A percentile compares a stretch with the other conserved stretches of the same genome.
These are phyloP conservation scores for Alnus glutinosa DNA, from an alignment of 306 rosid species.

Conservation along the genomic window DNA sequence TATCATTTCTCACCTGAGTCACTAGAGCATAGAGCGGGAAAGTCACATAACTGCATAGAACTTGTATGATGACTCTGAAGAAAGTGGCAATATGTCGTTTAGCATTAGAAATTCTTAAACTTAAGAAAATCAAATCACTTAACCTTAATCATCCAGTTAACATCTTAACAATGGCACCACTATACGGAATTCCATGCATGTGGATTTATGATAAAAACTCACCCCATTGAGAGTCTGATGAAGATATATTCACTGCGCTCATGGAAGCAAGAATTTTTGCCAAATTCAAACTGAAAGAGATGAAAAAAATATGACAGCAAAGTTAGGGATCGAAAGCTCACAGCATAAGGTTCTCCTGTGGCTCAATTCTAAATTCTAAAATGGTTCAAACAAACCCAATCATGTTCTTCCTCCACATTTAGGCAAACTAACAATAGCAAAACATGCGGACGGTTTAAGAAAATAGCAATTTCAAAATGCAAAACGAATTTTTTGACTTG, in stretches of 20 bases:
- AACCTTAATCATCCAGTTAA: too few relatives aligned
- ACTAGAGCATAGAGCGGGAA: constrained; percentile 91
- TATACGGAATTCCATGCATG: too few relatives aligned
- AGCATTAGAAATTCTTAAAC: too few relatives aligned
- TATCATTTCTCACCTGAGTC: constrained; percentile 60
- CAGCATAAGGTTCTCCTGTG: background rate
- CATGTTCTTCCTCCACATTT: background rate
- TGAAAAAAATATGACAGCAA: background rate
- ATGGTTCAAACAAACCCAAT: background rate
- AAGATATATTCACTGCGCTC: constrained; percentile 31
- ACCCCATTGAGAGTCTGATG: constrained; percentile 68
- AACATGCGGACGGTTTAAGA: background rate
- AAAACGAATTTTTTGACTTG: too few relatives aligned
- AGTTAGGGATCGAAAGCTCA: background rate
- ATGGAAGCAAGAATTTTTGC: constrained; percentile 52
- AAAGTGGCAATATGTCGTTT: too few relatives aligned
- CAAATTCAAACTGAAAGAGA: constrained; percentile 41
- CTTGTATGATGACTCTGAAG: constrained; percentile 61
- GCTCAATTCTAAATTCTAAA: background rate
- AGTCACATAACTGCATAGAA: constrained; percentile 82
- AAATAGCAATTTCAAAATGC: too few relatives aligned
- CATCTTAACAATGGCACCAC: too few relatives aligned
- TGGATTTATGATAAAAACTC: constrained; percentile 4
- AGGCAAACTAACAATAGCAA: background rate
- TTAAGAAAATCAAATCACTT: too few relatives aligned